Evolutionary conservation across 371 early-diverging fungal species (phyloP).

Genomic region (Globomyces sp.): DNA sequence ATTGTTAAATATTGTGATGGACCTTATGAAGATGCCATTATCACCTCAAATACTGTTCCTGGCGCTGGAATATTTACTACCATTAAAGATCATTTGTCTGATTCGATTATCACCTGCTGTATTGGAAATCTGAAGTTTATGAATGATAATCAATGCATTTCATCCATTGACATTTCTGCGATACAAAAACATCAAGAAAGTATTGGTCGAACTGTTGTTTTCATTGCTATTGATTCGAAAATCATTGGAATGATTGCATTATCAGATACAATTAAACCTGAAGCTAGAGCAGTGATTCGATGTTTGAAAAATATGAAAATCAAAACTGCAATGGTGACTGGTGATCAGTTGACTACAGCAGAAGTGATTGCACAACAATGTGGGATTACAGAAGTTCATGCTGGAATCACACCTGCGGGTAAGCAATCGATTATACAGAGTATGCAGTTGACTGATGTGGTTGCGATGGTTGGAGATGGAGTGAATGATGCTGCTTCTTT

Average conservation of each 20-base stretch:
- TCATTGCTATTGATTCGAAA: constrained; percentile 63
- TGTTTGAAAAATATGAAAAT: constrained; percentile 75
- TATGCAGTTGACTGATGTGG: constrained; percentile 50
- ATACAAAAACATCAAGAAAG: constrained; percentile 35
- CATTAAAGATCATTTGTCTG: constrained; percentile 41
- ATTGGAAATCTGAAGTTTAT: constrained; percentile 18
- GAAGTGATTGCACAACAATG: constrained; percentile 64
- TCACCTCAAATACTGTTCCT: constrained; percentile 65
- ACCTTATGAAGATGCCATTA: constrained; percentile 17
- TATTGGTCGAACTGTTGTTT: constrained; percentile 77
- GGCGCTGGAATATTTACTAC: constrained; percentile 69
- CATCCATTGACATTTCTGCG: neutral
- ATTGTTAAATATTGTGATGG: constrained; percentile 58
- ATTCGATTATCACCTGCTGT: constrained; percentile 10
- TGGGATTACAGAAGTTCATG: constrained; percentile 80
- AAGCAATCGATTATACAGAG: constrained; percentile 73
- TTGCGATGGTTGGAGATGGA: constrained; percentile 99
- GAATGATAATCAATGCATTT: neutral
- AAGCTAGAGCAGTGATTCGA: constrained; percentile 65
- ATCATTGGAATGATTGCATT: constrained; percentile 69
- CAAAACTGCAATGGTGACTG: constrained; percentile 86
- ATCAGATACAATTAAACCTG: constrained; percentile 83
- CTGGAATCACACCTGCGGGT: constrained; percentile 88
- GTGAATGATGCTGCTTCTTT: constrained; percentile 98
- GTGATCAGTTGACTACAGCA: constrained; percentile 85